These are phyloP conservation scores for Cornus suecica DNA, from an alignment of 148 eudicot species.

Conservation along the genomic window DNA sequence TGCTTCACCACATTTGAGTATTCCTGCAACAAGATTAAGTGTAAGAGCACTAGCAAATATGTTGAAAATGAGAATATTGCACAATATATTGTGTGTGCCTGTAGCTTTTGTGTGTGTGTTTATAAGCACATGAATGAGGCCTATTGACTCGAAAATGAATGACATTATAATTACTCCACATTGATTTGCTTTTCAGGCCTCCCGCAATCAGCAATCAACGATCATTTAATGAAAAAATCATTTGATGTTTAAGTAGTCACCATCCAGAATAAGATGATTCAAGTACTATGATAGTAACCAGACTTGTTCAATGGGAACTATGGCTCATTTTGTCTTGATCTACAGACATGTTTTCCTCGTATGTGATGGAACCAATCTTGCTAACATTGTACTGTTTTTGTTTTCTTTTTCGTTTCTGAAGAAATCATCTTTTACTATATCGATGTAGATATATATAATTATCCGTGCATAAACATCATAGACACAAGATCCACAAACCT, in stretches of 20 bases:
- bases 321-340: neutral
- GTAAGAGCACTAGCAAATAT: neutral
- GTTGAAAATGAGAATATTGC: neutral
- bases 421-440: no score
- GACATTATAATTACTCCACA: neutral
- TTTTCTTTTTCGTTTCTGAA: no score
- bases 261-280: no score
- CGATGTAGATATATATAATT: no score
- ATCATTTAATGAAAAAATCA: neutral
- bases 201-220: neutral
- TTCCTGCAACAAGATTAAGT: constrained; percentile 5
- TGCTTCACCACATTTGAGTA: constrained; percentile 10
- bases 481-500: no score
- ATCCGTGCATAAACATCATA: no score
- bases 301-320: neutral
- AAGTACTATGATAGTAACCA: no score
- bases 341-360: neutral
- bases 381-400: no score
- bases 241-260: no score
- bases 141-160: no score
- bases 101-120: neutral
- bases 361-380: no score
- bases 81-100: neutral
- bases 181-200: neutral
- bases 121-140: no score